These are phyloP conservation scores for Candida loeiensis DNA, from an alignment of 805 yeast species.

Conservation along the genomic window DNA sequence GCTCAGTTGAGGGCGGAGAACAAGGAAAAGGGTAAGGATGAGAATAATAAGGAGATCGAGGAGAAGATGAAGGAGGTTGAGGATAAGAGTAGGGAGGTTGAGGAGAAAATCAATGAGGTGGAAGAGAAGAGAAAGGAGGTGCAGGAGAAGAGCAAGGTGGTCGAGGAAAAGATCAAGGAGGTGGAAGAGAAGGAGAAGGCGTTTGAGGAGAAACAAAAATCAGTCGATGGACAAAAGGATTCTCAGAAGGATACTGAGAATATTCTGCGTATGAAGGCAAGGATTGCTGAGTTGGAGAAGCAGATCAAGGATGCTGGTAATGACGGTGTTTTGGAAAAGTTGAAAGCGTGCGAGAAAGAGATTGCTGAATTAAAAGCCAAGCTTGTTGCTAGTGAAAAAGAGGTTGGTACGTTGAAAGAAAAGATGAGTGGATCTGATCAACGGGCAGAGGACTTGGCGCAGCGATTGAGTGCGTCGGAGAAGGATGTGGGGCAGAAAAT, in stretches of 20 bases:
- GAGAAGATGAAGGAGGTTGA: slow-evolving; percentile 12
- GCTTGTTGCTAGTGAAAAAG: not conserved
- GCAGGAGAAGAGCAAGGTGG: slow-evolving; percentile 13
- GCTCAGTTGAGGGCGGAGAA: slow-evolving; percentile 24
- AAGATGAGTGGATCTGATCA: not conserved
- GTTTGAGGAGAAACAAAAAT: not conserved
- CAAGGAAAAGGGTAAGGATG: slow-evolving; percentile 17
- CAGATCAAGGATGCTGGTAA: slow-evolving; percentile 1
- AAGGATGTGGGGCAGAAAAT: slow-evolving; percentile 10
- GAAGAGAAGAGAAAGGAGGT: slow-evolving; percentile 4
- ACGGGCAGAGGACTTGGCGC: not conserved
- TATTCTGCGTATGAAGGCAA: slow-evolving; percentile 1
- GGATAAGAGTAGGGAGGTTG: slow-evolving; percentile 6
- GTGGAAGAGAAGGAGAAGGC: slow-evolving; percentile 1
- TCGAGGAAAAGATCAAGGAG: slow-evolving; percentile 17
- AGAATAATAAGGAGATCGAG: slow-evolving; percentile 4
- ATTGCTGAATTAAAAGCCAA: not conserved
- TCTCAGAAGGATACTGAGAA: slow-evolving; percentile 3
- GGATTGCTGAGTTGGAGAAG: slow-evolving; percentile 4
- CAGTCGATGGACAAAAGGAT: slow-evolving; percentile 12
- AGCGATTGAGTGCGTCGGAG: slow-evolving; percentile 7
- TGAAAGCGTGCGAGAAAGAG: not conserved
- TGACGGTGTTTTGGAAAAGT: not conserved
- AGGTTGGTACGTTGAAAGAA: not conserved
- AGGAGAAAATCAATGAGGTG: too few species aligned